These are phyloP conservation scores for Tetrahymena thermophila DNA, from an alignment of 73 alveolate species.

Conservation along the genomic window DNA sequence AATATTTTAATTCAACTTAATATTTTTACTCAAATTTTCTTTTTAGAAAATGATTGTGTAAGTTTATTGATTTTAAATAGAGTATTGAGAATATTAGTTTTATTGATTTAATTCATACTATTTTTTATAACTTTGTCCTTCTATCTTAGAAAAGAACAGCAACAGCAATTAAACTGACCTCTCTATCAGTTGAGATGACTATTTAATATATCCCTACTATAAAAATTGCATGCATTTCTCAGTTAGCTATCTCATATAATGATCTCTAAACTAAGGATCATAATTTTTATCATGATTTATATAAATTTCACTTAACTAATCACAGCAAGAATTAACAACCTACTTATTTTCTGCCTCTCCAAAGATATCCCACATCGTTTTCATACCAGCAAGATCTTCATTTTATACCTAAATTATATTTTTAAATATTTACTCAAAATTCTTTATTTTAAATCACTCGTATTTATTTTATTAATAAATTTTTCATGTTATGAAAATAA, in stretches of 20 bases:
- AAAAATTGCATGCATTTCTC: neutral
- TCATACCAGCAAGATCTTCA: neutral
- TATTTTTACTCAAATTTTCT: neutral
- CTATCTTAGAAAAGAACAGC: neutral
- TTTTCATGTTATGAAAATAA: no score
- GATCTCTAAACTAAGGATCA: neutral
- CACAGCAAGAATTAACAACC: neutral
- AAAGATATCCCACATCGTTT: neutral
- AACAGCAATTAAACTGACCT: neutral
- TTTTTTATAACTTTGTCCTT: neutral
- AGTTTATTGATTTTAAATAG: neutral
- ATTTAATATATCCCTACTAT: neutral
- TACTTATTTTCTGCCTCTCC: neutral
- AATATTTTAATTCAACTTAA: neutral
- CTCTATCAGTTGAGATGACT: neutral
- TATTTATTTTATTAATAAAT: no score
- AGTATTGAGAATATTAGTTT: neutral
- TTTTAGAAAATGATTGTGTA: neutral
- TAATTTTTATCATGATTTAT: neutral
- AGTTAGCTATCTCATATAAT: neutral
- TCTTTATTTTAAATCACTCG: no score
- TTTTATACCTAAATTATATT: neutral
- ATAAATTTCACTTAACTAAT: neutral
- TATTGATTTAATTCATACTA: neutral
- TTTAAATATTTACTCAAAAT: no score